These are phyloP conservation scores for Keithomyces neogunnii DNA, from an alignment of 2,329 filamentous ascomycete species.

Conservation along the genomic window DNA sequence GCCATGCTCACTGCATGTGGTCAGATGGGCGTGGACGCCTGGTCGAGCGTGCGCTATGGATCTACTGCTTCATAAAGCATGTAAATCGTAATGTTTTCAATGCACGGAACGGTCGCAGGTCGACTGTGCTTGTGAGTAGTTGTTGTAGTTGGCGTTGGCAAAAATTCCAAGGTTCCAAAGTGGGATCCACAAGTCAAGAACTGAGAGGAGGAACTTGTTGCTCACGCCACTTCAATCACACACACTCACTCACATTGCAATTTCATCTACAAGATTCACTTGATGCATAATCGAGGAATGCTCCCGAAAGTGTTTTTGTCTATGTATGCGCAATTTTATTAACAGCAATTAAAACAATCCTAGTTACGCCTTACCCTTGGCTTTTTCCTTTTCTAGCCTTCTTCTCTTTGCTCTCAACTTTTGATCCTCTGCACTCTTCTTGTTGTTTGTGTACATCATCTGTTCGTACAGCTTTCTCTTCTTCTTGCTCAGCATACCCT, in stretches of 20 bases:
- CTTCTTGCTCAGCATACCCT: conserved; percentile 98
- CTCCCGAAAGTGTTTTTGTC: not conserved
- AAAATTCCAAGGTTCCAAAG: not conserved
- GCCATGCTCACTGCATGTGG: not conserved
- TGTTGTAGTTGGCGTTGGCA: not conserved
- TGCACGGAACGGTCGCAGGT: no score
- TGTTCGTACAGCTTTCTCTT: conserved; percentile 97
- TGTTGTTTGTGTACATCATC: conserved; percentile 92
- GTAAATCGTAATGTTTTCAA: no score
- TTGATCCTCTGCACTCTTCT: conserved; percentile 84
- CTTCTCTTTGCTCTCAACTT: conserved; percentile 82
- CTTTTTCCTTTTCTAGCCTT: conserved; percentile 66
- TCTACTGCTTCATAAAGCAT: not conserved
- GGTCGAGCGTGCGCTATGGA: not conserved
- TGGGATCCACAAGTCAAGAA: not conserved
- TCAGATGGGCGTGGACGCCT: not conserved
- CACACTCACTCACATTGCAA: not conserved
- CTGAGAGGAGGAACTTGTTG: no score
- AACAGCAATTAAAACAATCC: not conserved
- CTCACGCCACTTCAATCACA: no score
- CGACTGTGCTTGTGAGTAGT: not conserved
- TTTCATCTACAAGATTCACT: not conserved
- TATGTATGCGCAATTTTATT: not conserved
- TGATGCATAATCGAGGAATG: not conserved
- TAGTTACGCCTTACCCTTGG: conserved; percentile 30